Conservation (phyloP, 495 filamentous ascomycete species). For the Podospora pseudocomata region DNA sequence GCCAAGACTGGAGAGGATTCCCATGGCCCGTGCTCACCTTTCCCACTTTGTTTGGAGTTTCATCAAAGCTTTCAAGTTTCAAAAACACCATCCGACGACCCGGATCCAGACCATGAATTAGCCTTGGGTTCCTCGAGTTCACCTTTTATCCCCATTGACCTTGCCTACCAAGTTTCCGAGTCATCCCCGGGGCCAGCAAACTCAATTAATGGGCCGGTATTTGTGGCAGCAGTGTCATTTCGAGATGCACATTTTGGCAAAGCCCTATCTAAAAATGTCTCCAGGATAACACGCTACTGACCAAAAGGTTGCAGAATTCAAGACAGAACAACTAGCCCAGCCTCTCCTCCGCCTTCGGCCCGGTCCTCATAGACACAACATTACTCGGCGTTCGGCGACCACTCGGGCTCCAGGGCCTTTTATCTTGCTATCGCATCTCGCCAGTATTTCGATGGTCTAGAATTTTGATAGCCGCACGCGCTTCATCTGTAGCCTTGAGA, state of each 20-base stretch:
- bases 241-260: background rate
- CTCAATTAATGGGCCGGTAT: background rate
- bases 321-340: background rate
- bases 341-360: background rate
- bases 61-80: background rate
- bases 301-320: background rate
- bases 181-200: background rate
- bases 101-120: no score
- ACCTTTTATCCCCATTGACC: background rate
- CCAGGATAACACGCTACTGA: background rate
- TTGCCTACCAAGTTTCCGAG: background rate
- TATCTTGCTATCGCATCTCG: background rate
- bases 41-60: background rate
- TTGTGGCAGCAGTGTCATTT: background rate
- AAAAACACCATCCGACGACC: no score
- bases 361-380: background rate
- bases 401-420: background rate
- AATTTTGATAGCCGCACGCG: background rate
- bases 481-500: no score
- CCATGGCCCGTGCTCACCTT: constrained; percentile 1
- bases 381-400: background rate
- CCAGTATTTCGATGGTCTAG: background rate
- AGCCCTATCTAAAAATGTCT: background rate
- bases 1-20: background rate
- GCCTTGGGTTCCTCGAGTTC: no score